Evolutionary conservation across 2,329 filamentous ascomycete species (phyloP).

Genomic region (Phaeosphaeriaceae sp.): DNA sequence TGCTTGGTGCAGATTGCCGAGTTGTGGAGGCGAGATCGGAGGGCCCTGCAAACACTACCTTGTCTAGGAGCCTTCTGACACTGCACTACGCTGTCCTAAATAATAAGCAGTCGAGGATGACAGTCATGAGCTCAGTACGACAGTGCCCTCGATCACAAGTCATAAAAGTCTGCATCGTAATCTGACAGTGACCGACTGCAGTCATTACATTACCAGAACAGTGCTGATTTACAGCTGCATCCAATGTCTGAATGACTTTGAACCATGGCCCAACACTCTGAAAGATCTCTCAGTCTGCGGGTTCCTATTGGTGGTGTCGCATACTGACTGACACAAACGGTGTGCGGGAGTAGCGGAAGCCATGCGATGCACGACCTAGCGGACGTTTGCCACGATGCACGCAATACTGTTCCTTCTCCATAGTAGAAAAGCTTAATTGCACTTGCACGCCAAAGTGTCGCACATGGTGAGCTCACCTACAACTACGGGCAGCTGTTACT

Average conservation of each 20-base stretch:
- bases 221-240: neutral
- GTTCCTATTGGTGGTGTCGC: constrained; percentile 1
- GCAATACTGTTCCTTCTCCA: constrained; percentile 15
- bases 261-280: neutral
- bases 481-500: neutral
- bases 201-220: neutral
- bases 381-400: constrained; percentile 20
- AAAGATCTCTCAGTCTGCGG: neutral
- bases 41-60: constrained; percentile 8
- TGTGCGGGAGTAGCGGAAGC: constrained; percentile 8
- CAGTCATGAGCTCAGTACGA: neutral
- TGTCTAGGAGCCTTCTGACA: neutral
- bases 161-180: neutral
- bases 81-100: neutral
- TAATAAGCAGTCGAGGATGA: neutral
- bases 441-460: neutral
- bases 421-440: constrained; percentile 18
- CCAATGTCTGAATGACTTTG: neutral
- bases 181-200: neutral
- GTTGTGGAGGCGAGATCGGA: constrained; percentile 24
- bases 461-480: neutral
- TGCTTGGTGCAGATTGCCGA: constrained; percentile 33
- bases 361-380: constrained; percentile 26
- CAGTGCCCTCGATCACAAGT: neutral
- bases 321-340: neutral